Percentiles rank a stretch among this genome's conserved stretches.
These are phyloP conservation scores for Boletus vermiculosoides DNA, from an alignment of 768 basidiomycete genomes.

Conservation along the genomic window DNA sequence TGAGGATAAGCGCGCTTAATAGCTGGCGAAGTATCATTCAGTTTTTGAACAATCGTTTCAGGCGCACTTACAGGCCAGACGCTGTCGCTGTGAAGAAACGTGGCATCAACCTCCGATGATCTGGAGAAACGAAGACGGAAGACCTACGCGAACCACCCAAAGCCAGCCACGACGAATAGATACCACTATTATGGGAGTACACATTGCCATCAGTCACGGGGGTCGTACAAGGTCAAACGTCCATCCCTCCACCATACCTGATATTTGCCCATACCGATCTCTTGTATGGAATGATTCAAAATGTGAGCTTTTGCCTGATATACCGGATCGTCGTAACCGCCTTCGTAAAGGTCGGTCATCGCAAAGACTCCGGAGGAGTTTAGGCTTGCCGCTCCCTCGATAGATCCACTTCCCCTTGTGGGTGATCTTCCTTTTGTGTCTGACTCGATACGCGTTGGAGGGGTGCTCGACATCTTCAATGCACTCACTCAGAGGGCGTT, in stretches of 20 bases:
- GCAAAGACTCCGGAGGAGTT: background rate
- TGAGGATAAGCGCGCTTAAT: constrained; percentile 44
- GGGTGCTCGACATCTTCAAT: constrained; percentile 3
- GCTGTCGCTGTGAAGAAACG: constrained; percentile 29
- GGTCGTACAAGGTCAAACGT: background rate
- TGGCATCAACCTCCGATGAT: background rate
- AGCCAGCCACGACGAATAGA: constrained; percentile 39
- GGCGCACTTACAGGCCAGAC: constrained; percentile 37
- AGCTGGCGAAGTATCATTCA: constrained; percentile 28
- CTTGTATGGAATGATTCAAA: constrained; percentile 47
- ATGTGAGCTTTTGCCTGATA: constrained; percentile 50
- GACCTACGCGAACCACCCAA: constrained; percentile 43
- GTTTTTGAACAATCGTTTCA: background rate
- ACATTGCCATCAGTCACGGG: background rate
- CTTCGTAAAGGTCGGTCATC: constrained; percentile 32
- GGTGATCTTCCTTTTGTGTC: background rate
- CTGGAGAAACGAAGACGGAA: constrained; percentile 8
- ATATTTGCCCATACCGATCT: constrained; percentile 58
- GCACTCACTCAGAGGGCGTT: background rate
- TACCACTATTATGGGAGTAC: constrained; percentile 29
- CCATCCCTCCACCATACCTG: constrained; percentile 35
- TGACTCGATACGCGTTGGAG: background rate
- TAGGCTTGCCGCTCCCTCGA: background rate
- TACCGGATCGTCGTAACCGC: constrained; percentile 42
- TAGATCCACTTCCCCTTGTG: background rate